Conservation (phyloP, 1,139 yeast genomes). For the Eremothecium coryli region DNA sequence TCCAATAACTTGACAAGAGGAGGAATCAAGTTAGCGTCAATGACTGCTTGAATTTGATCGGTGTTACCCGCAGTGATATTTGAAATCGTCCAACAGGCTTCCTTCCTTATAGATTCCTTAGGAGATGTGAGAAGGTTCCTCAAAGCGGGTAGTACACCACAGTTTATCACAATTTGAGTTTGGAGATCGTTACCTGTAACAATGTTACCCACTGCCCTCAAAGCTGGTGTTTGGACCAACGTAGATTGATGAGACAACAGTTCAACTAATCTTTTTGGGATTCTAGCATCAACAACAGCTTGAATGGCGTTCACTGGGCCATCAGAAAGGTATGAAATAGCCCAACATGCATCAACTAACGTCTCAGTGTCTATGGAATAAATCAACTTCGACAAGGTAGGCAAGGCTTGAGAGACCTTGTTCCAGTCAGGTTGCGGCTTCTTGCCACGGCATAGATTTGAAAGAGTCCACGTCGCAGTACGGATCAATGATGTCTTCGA, state of each 20-base stretch:
- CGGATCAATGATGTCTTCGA: constrained; percentile 82
- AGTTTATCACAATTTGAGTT: constrained; percentile 89
- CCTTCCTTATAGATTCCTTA: constrained; percentile 89
- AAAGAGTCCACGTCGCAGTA: constrained; percentile 97
- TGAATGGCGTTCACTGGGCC: constrained; percentile 91
- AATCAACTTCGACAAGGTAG: constrained; percentile 83
- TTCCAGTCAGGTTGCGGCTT: constrained; percentile 95
- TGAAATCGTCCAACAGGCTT: constrained; percentile 98
- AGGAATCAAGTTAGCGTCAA: constrained; percentile 88
- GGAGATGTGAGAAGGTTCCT: constrained; percentile 72
- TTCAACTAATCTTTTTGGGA: constrained; percentile 90
- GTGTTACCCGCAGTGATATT: constrained; percentile 96
- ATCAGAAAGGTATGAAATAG: constrained; percentile 87
- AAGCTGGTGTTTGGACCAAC: constrained; percentile 90
- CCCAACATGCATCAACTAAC: constrained; percentile 97
- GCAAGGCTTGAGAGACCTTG: constrained; percentile 76
- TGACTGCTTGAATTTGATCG: constrained; percentile 93
- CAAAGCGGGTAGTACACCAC: constrained; percentile 83
- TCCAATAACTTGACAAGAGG: constrained; percentile 74
- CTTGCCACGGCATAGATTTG: constrained; percentile 93
- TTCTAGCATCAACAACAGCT: constrained; percentile 93
- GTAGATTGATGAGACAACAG: constrained; percentile 75
- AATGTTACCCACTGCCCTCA: constrained; percentile 94
- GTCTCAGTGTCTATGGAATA: constrained; percentile 90
- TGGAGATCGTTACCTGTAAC: constrained; percentile 95